Base-by-base conservation (phyloP, 768 basidiomycete species). In the Mycena sanguinolenta region DNA sequence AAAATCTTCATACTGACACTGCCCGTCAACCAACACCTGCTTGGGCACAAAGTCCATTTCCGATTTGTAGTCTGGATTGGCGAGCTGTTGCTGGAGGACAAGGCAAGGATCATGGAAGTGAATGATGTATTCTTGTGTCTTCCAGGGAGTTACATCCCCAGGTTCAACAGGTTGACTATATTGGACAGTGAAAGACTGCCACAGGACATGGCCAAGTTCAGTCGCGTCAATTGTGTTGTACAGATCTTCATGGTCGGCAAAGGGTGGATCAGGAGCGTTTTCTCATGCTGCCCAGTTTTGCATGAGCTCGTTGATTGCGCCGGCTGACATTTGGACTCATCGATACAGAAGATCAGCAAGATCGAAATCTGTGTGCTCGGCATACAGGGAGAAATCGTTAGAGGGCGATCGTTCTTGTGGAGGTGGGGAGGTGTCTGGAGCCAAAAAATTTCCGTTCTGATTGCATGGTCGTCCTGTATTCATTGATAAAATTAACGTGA, bases 161-260 rank as follows among this genome's bases (percentile, higher is more conserved):
- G 75, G 74, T 7, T 49, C 55, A 17, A 71, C 27, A 1, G 64
- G 64, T 21, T 17, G 53, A 36, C 58, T 57, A 17, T 58, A 65
- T 23, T 14, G 30, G 23, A 75, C 63, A 1, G 65, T 53, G 42
- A 81, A 75, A 17, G 58, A 63, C 3, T 64, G 4, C 78, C 79
- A 81, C 3, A 75, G 67, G 1, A 72, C 73, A 17, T 75, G 73
- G 2, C 76, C 77, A 9, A 71, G 49, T 13, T 25, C 32, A n/a
- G 71, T 79, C 6, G 54, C 42, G 44, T 81, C 76, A 8, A 81
- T 81, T 0, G 68, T 71, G 1, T 28, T 27, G 42, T 77, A 71
- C 9, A 79, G 5, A 19, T 79, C 72, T 12, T 34, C 34, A 54
- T 76, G 63, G 42, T 74, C 63, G 4, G 52, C 19, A 38, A 79